phyloP scores from a whole-genome alignment of 2,329 filamentous ascomycete species.

The Arthrobotrys entomopaga region DNA sequence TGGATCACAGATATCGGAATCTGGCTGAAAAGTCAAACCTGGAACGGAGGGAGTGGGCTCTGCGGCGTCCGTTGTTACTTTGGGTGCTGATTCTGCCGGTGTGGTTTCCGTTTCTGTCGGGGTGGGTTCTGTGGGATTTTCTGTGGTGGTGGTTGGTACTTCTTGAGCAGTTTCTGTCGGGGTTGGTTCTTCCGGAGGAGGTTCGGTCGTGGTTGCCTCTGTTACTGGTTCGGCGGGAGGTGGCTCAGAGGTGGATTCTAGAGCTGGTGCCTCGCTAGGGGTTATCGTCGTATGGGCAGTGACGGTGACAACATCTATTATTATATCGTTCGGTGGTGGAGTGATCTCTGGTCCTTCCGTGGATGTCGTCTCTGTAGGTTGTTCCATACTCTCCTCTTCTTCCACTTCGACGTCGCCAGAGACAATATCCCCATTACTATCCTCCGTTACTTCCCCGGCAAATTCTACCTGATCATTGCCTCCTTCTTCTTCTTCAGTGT shows the following conservation, averaged over 20 bases:
- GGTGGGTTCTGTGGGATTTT: neutral
- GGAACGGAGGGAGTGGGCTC: conserved; percentile 24
- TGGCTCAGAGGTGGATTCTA: neutral
- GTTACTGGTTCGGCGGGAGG: neutral
- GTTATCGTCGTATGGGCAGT: conserved; percentile 3
- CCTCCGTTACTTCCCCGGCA: neutral
- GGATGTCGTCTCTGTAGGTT: conserved; percentile 9
- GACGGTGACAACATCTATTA: neutral
- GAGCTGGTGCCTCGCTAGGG: conserved; percentile 4
- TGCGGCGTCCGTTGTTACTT: neutral
- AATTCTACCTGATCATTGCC: neutral
- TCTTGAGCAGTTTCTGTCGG: conserved; percentile 6
- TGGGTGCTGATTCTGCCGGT: conserved; percentile 6
- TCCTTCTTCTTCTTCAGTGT: neutral
- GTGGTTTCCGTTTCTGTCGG: neutral
- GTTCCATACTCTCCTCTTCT: neutral
- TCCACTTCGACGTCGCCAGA: conserved; percentile 1
- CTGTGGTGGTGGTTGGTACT: conserved; percentile 1
- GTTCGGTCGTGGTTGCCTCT: conserved; percentile 1
- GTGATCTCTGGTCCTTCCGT: neutral
- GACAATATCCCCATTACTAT: neutral
- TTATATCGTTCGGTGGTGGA: neutral
- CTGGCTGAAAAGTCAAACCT: conserved; percentile 31
- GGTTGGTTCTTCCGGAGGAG: neutral
- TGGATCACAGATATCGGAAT: conserved; percentile 29